phyloP scores from a whole-genome alignment of 2,329 filamentous ascomycete genomes.

The Colletotrichum salicis region DNA sequence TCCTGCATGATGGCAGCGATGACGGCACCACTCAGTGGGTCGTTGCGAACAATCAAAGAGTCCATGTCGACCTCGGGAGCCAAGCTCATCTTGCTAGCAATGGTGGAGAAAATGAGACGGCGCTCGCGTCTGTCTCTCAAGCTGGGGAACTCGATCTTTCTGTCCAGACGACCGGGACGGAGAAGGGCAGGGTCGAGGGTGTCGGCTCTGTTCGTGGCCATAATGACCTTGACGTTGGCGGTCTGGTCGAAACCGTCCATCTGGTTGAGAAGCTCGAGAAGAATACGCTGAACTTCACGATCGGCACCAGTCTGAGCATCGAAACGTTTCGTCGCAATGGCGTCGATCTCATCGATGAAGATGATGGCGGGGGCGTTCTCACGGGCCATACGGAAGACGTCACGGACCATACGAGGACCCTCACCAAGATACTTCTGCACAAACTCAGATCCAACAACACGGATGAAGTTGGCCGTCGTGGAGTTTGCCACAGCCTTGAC shows the following conservation, averaged over 20 bases:
- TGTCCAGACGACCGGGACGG: conserved; percentile 92
- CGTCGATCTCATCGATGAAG: conserved; percentile 99
- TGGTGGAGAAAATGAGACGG: conserved; percentile 96
- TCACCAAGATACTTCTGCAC: conserved; percentile 94
- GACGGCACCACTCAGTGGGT: conserved; percentile 92
- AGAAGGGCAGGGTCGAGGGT: conserved; percentile 95
- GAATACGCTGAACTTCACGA: conserved; percentile 96
- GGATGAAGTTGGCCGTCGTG: conserved; percentile 91
- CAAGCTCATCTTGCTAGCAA: conserved; percentile 95
- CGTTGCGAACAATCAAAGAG: conserved; percentile 94
- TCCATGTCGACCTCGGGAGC: conserved; percentile 97
- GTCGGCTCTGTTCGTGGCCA: conserved; percentile 98
- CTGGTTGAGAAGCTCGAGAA: conserved; percentile 97
- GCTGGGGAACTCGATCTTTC: conserved; percentile 99
- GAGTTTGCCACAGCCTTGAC: conserved; percentile 94
- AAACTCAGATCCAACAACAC: conserved; percentile 91
- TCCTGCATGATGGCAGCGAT: conserved; percentile 99
- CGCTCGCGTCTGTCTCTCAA: conserved; percentile 93
- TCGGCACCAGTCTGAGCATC: conserved; percentile 98
- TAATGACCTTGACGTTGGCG: conserved; percentile 99
- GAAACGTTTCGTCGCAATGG: conserved; percentile 98
- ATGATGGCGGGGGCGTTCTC: conserved; percentile 99
- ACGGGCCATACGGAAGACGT: conserved; percentile 98
- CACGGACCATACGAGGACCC: conserved; percentile 97
- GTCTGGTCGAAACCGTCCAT: conserved; percentile 99